Percentiles rank a stretch among this genome's conserved stretches.
phyloP scores from a whole-genome alignment of 2,329 filamentous ascomycete species.

The Penicillium decumbens region DNA sequence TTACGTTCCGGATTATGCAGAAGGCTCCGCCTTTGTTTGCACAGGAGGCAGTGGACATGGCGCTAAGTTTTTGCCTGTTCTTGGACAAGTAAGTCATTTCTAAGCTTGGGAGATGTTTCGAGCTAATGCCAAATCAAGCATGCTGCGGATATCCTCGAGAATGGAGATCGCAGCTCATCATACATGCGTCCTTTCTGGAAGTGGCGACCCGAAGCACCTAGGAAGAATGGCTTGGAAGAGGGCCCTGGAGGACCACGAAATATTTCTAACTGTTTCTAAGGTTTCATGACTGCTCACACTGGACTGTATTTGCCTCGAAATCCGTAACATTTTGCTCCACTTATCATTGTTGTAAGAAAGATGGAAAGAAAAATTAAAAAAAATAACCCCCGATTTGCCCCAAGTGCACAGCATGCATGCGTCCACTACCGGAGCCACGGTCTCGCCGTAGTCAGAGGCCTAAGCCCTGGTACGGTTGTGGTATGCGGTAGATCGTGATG shows the following conservation, averaged over 20 bases:
- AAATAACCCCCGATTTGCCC: background rate
- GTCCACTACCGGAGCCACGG: background rate
- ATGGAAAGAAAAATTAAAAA: background rate
- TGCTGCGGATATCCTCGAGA: conserved; percentile 31
- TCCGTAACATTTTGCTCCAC: no score
- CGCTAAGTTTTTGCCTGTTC: conserved; percentile 36
- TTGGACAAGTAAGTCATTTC: conserved; percentile 25
- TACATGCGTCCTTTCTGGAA: conserved; percentile 32
- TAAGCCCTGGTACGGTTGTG: background rate
- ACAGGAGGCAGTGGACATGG: conserved; percentile 38
- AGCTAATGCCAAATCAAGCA: conserved; percentile 22
- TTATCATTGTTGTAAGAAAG: no score
- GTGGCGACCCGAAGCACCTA: conserved; percentile 25
- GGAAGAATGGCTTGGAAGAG: conserved; percentile 32
- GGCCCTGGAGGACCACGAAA: conserved; percentile 26
- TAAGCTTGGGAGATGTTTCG: background rate
- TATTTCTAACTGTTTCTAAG: conserved; percentile 4
- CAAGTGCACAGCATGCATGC: background rate
- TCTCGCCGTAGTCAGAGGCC: background rate
- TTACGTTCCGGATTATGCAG: conserved; percentile 27
- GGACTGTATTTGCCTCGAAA: no score
- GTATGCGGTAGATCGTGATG: background rate
- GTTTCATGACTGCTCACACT: no score
- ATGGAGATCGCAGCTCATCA: conserved; percentile 24
- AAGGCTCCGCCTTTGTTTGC: conserved; percentile 32